Evolutionary conservation across 345 rosid species (phyloP).

Genomic region (Aquilaria yunnanensis): DNA sequence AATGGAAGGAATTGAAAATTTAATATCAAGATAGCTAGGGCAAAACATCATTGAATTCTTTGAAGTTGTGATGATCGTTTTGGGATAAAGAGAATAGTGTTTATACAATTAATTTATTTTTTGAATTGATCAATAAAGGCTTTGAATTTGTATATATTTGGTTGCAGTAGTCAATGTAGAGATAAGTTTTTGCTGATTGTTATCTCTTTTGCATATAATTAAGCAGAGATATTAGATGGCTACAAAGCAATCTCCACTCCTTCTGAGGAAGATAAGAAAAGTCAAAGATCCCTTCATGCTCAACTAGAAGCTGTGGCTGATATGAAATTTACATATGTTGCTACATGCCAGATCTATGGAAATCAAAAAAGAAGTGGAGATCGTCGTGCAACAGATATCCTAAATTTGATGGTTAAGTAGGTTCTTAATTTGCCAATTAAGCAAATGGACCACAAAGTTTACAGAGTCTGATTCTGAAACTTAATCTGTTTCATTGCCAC

Average conservation of each 20-base stretch:
- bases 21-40: too few species aligned
- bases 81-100: too few species aligned
- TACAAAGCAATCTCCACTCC: slow-evolving; percentile 81
- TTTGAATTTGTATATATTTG: too few species aligned
- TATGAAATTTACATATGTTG: slow-evolving; percentile 92
- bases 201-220: slow-evolving; percentile 15
- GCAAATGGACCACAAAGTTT: too few species aligned
- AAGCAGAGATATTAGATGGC: slow-evolving; percentile 88
- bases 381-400: slow-evolving; percentile 93
- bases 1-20: too few species aligned
- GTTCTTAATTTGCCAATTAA: slow-evolving; percentile 17
- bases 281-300: slow-evolving; percentile 81
- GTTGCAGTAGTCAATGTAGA: too few species aligned
- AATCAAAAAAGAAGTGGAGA: slow-evolving; percentile 92
- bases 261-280: slow-evolving; percentile 84
- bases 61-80: too few species aligned
- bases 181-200: slow-evolving; percentile 5
- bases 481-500: neutral
- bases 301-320: slow-evolving; percentile 91
- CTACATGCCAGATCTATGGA: slow-evolving; percentile 95
- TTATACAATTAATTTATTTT: too few species aligned
- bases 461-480: too few species aligned
- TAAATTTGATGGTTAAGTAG: slow-evolving; percentile 97
- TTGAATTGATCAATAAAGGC: too few species aligned
- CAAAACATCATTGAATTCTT: too few species aligned